Percentiles rank a stretch among this genome's conserved stretches.
Evolutionary conservation across 371 early-diverging fungal genomes (phyloP).

Genomic region (Apophysomyces ossiformis): DNA sequence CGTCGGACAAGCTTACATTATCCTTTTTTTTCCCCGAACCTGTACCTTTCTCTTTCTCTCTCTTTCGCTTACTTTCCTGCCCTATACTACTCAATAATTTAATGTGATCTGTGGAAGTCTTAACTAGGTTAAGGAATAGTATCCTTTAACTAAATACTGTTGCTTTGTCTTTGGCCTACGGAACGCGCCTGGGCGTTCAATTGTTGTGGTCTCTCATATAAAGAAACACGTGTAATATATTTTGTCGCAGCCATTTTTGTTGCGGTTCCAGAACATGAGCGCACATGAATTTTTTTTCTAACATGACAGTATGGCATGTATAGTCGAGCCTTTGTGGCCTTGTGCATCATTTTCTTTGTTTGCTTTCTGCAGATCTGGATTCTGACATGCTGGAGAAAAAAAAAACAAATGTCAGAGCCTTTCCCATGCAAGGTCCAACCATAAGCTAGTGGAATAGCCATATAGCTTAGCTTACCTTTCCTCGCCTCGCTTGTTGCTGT

Average conservation of each 20-base stretch:
- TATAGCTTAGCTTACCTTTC: background rate
- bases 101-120: too few species aligned
- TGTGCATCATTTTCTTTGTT: background rate
- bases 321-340: background rate
- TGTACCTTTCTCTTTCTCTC: background rate
- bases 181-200: background rate
- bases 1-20: background rate
- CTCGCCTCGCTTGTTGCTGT: background rate
- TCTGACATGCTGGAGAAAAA: background rate
- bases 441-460: background rate
- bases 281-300: background rate
- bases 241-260: constrained; percentile 1
- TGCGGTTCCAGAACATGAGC: background rate
- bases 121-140: background rate
- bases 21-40: background rate
- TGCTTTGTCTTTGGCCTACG: background rate
- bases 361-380: background rate
- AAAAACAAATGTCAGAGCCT: background rate
- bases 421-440: background rate
- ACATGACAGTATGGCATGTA: background rate
- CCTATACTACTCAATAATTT: too few species aligned
- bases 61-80: too few species aligned
- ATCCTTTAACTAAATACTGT: background rate
- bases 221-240: constrained; percentile 1
- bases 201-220: background rate